These are phyloP conservation scores for Eucalyptus curtisii DNA, from an alignment of 345 rosid genomes.

Conservation along the genomic window DNA sequence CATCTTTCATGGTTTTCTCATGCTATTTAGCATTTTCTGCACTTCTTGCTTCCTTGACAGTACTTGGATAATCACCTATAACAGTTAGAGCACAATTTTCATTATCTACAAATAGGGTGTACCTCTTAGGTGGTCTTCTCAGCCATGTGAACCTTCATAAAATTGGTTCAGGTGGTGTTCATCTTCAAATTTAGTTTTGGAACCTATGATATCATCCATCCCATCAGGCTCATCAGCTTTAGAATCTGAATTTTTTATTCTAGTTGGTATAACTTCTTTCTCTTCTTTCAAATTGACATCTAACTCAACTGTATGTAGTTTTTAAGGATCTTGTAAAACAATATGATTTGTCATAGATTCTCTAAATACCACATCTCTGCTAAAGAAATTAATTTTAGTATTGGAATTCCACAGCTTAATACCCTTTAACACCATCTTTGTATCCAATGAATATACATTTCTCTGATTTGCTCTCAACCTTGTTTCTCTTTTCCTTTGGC, in stretches of 20 bases:
- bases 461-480: not conserved
- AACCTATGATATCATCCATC: not conserved
- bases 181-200: not conserved
- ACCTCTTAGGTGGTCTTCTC: not conserved
- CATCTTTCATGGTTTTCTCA: not conserved
- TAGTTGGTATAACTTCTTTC: not conserved
- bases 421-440: not conserved
- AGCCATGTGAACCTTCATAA: not conserved
- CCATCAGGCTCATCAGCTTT: not conserved
- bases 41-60: not conserved
- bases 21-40: not conserved
- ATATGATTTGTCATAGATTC: not conserved
- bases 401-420: not conserved
- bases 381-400: not conserved
- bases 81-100: not conserved
- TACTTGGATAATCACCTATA: not conserved
- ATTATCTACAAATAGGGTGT: not conserved
- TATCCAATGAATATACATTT: not conserved
- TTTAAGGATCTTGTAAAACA: not conserved
- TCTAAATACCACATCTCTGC: not conserved
- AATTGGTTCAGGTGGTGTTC: not conserved
- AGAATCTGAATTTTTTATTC: not conserved
- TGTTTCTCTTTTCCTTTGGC: not conserved
- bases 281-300: not conserved
- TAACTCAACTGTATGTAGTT: not conserved